Evolutionary conservation across 805 yeast genomes (phyloP).

Genomic region (Starmerella bombi): DNA sequence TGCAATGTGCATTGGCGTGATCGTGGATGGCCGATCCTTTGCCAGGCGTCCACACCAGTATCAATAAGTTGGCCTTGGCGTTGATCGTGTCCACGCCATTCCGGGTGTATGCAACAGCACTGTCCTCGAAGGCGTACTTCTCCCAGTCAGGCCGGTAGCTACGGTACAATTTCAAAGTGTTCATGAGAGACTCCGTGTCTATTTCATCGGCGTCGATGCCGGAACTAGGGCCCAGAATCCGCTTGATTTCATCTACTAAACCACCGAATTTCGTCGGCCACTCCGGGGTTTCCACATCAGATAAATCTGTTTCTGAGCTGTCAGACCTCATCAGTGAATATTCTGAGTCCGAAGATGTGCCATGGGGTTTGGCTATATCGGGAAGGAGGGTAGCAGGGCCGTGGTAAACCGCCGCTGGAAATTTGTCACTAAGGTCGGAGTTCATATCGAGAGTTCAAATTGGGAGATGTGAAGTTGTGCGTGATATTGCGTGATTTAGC

Average conservation of each 20-base stretch:
- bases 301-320: background rate
- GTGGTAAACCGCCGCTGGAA: no score
- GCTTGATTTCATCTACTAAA: constrained; percentile 27
- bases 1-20: constrained; percentile 65
- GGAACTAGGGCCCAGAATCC: constrained; percentile 29
- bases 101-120: constrained; percentile 40
- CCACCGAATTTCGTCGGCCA: background rate
- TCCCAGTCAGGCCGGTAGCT: constrained; percentile 45
- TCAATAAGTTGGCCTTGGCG: constrained; percentile 51
- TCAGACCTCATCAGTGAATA: background rate
- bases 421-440: no score
- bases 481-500: constrained; percentile 6
- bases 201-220: constrained; percentile 36
- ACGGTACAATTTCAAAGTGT: constrained; percentile 36
- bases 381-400: no score
- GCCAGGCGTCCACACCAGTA: constrained; percentile 61
- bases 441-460: no score
- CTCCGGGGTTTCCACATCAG: background rate
- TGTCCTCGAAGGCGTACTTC: constrained; percentile 42
- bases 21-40: constrained; percentile 54
- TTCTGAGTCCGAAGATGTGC: background rate
- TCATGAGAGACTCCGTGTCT: constrained; percentile 35
- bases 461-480: background rate
- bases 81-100: constrained; percentile 68
- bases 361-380: no score